Evolutionary conservation across 495 filamentous ascomycete genomes (phyloP).

Genomic region (Trichoderma virens): DNA sequence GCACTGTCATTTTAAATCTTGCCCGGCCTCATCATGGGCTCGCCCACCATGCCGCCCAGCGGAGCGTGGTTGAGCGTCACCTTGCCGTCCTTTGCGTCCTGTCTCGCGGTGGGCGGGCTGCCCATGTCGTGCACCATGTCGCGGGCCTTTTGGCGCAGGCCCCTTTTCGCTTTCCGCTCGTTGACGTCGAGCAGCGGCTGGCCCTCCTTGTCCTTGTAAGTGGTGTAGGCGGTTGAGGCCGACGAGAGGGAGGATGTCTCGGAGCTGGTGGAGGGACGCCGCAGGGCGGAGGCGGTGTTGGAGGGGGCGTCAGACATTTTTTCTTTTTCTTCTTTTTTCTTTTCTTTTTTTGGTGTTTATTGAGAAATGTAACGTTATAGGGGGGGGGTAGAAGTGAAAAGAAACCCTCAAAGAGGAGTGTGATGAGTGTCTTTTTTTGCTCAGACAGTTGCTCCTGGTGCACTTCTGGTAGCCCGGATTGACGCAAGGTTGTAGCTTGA

Average conservation of each 20-base stretch:
- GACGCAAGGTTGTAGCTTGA: conserved; percentile 5
- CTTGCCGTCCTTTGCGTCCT: neutral
- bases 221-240: conserved; percentile 4
- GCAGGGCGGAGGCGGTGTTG: neutral
- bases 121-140: conserved; percentile 7
- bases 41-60: neutral
- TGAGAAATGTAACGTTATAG: too few species aligned
- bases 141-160: conserved; percentile 2
- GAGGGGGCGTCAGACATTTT: neutral
- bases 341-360: too few species aligned
- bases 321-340: neutral
- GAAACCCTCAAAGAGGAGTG: neutral
- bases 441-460: too few species aligned
- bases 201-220: neutral
- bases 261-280: conserved; percentile 5
- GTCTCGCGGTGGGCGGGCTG: neutral
- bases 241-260: neutral
- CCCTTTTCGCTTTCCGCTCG: neutral
- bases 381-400: neutral
- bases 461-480: neutral
- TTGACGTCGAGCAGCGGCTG: neutral
- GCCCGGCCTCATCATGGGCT: neutral
- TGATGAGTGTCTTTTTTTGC: too few species aligned
- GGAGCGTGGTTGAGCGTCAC: neutral
- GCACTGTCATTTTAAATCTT: neutral